Evolutionary conservation across 2,329 filamentous ascomycete genomes (phyloP).

Genomic region (Didymella sp.): DNA sequence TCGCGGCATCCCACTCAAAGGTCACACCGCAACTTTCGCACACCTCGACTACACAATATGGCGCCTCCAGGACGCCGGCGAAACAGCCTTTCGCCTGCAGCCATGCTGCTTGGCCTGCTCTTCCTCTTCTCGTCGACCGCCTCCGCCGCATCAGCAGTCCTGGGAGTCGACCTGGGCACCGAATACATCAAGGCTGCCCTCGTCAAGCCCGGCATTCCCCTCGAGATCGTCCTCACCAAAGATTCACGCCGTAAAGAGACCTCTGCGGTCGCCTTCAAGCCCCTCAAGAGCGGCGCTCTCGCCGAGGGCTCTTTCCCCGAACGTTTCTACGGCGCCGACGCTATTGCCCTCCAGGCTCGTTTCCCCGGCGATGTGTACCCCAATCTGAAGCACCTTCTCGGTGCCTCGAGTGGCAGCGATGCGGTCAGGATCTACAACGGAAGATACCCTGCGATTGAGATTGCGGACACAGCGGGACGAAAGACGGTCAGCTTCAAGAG

Average conservation of each 20-base stretch:
- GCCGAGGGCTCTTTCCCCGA: slow-evolving; percentile 73
- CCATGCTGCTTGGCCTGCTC: slow-evolving; percentile 60
- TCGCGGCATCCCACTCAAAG: background rate
- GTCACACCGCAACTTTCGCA: slow-evolving; percentile 15
- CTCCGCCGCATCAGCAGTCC: slow-evolving; percentile 74
- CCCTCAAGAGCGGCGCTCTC: slow-evolving; percentile 69
- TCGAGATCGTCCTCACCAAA: slow-evolving; percentile 97
- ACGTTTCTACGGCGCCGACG: slow-evolving; percentile 89
- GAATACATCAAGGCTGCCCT: slow-evolving; percentile 96
- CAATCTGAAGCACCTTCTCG: slow-evolving; percentile 91
- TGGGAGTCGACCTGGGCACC: slow-evolving; percentile 93
- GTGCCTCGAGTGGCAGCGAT: slow-evolving; percentile 65
- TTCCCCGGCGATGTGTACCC: slow-evolving; percentile 94
- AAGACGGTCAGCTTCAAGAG: slow-evolving; percentile 82
- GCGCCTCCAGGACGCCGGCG: slow-evolving; percentile 56
- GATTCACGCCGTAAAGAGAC: slow-evolving; percentile 96
- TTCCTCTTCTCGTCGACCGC: slow-evolving; percentile 64
- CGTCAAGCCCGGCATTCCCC: slow-evolving; percentile 94
- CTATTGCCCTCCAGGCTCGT: slow-evolving; percentile 81
- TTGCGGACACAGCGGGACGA: slow-evolving; percentile 66
- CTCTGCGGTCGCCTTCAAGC: slow-evolving; percentile 92
- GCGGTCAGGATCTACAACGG: slow-evolving; percentile 73
- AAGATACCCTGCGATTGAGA: slow-evolving; percentile 78
- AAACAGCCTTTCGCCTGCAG: slow-evolving; percentile 49
- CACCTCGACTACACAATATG: slow-evolving; percentile 48